These are phyloP conservation scores for Boletus pseudopeckii DNA, from an alignment of 768 basidiomycete species.

Conservation along the genomic window DNA sequence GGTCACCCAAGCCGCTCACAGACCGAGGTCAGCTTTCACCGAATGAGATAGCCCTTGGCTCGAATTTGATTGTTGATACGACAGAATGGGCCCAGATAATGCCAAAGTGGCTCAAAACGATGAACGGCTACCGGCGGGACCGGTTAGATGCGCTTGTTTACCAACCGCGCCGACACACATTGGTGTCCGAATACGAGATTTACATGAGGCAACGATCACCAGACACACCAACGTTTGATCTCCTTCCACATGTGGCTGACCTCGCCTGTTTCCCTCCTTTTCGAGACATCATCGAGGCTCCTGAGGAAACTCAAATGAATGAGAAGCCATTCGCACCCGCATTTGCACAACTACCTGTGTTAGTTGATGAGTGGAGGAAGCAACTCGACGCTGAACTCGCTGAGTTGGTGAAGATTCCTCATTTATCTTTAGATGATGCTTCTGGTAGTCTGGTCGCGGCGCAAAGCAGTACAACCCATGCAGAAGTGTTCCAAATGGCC, in stretches of 20 bases:
- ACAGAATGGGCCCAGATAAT: conserved; percentile 4
- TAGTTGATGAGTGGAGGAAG: conserved; percentile 5
- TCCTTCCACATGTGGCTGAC: conserved; percentile 5
- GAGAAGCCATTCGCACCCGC: not conserved
- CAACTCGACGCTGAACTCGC: conserved; percentile 2
- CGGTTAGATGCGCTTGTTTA: not conserved
- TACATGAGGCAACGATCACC: not conserved
- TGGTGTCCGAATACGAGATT: not conserved
- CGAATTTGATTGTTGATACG: not conserved
- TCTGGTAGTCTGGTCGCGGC: not conserved
- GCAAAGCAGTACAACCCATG: not conserved
- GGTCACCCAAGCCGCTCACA: not conserved
- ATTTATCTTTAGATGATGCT: not conserved
- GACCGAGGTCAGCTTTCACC: not conserved
- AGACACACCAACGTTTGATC: not conserved
- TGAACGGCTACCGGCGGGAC: not conserved
- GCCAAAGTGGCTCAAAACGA: not conserved
- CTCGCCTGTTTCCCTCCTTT: conserved; percentile 5
- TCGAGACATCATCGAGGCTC: not conserved
- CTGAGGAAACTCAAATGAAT: not conserved
- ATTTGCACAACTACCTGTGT: conserved; percentile 1
- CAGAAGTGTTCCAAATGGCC: no score
- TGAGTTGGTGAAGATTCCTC: not conserved
- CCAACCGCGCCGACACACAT: not conserved
- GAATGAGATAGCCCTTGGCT: not conserved